phyloP scores from a whole-genome alignment of 768 basidiomycete species.

The Mycena polygramma region DNA sequence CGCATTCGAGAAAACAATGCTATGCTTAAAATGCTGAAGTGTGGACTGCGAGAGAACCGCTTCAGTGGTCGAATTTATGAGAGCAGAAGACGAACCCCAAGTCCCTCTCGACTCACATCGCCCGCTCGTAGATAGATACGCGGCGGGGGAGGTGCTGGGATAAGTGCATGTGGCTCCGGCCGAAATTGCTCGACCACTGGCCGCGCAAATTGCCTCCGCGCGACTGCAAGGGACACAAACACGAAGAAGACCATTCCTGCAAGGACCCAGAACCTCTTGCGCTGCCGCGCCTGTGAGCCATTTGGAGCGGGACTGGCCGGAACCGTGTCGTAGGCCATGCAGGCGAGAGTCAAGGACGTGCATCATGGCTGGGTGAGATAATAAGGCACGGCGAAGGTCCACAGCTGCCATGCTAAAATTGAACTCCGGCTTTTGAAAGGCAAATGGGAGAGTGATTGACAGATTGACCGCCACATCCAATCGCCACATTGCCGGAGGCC shows the following conservation, averaged over 20 bases:
- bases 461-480: no score
- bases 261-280: conserved; percentile 26
- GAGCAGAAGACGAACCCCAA: conserved; percentile 23
- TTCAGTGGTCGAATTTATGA: conserved; percentile 13
- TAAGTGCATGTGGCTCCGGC: conserved; percentile 2
- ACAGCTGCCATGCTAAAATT: conserved; percentile 7
- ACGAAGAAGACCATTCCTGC: conserved; percentile 5
- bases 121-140: conserved; percentile 28
- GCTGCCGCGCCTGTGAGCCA: conserved; percentile 8
- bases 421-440: no score
- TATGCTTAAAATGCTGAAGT: conserved; percentile 33
- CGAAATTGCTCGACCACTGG: conserved; percentile 6
- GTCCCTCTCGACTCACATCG: conserved; percentile 21
- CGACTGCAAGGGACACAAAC: conserved; percentile 13
- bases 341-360: neutral
- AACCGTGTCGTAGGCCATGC: conserved; percentile 22
- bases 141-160: conserved; percentile 7
- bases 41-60: conserved; percentile 25
- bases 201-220: conserved; percentile 13
- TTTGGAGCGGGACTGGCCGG: conserved; percentile 4
- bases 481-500: no score
- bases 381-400: neutral
- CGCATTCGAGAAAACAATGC: conserved; percentile 27
- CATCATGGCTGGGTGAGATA: neutral
- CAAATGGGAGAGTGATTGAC: no score